Base-by-base conservation (phyloP, 139 green algal species). In the Edaphochlamys debaryana region DNA sequence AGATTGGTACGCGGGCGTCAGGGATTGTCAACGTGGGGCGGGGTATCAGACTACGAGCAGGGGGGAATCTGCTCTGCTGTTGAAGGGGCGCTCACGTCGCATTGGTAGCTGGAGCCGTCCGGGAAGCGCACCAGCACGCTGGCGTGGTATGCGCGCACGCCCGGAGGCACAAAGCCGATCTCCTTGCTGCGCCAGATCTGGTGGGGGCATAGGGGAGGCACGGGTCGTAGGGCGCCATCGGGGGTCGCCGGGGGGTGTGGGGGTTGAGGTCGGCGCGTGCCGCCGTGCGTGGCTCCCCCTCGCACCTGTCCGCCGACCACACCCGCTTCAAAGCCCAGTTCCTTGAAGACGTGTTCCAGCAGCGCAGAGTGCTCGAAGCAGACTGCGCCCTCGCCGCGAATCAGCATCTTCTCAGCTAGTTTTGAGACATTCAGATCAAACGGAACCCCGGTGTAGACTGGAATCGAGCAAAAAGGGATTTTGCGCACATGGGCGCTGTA, bases 341-440 rank as follows among this genome's bases (percentile, higher is more conserved):
- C 1, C 25, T 62, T 20, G 7, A 76, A n/a, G 9, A 41, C 69
- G 20, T 41, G 38, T 37, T 41, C 27, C 30, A 62, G 13, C 3
- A 76, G 69, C 30, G 41, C 42, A 1, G 52, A 41, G 41, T 76
- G 69, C 41, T 76, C 69, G 27, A 76, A 76, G 69, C 69, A 76
- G 11, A 76, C 69, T 9, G 41, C 69, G 69, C 69, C 69, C 41
- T n/a, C n/a, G 69, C 69, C 41, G 5, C 40, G 38, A 11, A 23
- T 15, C 29, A 70, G 32, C 69, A 76, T 62, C 54, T 29, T 36
- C 41, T 76, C 42, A 4, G 69, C 27, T 22, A 76, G 50, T 41
- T 29, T n/a, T 6, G 69, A 1, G 29, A 76, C 25, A n/a, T 76
- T n/a, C 41, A 76, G 69, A 41, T 76, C 41, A 9, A 76, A 41